phyloP scores from a whole-genome alignment of 257 asterid genomes.

The Coffea canephora region DNA sequence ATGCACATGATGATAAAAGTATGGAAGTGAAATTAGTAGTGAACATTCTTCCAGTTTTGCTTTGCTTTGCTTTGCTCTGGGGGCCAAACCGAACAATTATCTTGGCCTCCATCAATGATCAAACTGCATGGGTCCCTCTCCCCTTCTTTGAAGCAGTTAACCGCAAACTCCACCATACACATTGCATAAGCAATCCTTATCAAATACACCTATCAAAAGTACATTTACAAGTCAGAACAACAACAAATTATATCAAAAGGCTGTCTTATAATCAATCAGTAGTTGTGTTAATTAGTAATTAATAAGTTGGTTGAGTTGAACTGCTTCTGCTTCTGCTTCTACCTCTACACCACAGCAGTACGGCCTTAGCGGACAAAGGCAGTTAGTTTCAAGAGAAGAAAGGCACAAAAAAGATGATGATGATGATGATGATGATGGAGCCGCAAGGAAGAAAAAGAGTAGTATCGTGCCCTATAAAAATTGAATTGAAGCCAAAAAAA shows the following conservation, averaged over 20 bases:
- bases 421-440: not conserved
- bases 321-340: not conserved
- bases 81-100: no score
- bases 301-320: not conserved
- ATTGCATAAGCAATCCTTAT: constrained; percentile 23
- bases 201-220: not conserved
- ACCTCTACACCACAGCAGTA: no score
- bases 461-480: not conserved
- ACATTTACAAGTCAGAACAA: not conserved
- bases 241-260: not conserved
- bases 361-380: not conserved
- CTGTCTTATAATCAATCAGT: not conserved
- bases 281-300: not conserved
- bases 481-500: no score
- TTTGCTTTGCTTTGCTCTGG: no score
- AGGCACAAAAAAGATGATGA: not conserved
- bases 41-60: no score
- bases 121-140: no score
- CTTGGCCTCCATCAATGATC: no score
- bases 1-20: no score
- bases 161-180: constrained; percentile 27
- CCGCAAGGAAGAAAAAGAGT: not conserved
- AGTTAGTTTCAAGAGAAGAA: not conserved
- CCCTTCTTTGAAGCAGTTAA: no score
- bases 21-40: no score